Base-by-base conservation (phyloP, 1,139 yeast species). In the Suhomyces coccinellae region DNA sequence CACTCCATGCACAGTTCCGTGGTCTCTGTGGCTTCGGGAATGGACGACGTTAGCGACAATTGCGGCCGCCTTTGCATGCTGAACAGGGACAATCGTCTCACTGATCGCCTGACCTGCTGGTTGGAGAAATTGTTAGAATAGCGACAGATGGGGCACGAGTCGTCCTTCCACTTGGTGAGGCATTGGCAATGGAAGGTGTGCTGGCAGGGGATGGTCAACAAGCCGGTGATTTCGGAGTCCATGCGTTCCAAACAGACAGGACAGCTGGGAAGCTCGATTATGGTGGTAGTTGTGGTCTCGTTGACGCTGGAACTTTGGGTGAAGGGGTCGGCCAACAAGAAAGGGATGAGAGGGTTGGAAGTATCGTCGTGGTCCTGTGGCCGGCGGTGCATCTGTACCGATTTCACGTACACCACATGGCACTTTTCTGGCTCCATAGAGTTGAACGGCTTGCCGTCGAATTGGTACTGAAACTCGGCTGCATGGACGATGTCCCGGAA, bases 161-260 rank as follows among this genome's bases (percentile, higher is more conserved):
- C 95, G 59, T 89, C 96, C 46, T 81, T 80, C 97, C 97, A 91
- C 64, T 85, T 87, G 31, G 89, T 82, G 42, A 91, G 71, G 61
- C 97, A 91, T 54, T 80, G 87, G 56, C 96, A 90, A 62, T 91
- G 97, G 64, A 89, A 91, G 0, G 97, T 89, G 61, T 91, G 97
- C 60, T 88, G 97, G 52, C 97, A 91, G 0, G 95, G 89, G 40
- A 88, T 90, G 0, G 97, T 91, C 11, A 90, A 68, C 13, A 91
- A 67, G 0, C 98, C 98, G 0, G 96, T 84, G 6, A 86, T 73
- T 20, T 79, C 79, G 2, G 93, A 75, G 61, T 91, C 98, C 86
- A 91, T 84, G 51, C 96, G 71, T 56, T 91, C 98, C 20, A 91
- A 69, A 59, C 98, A 91, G 0, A 91, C 97, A 0, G 97, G 97